Evolutionary conservation across 805 yeast species (phyloP), one percentile per base, ranked within the genome.

Genomic region (Blastobotrys chiropterorum): DNA sequence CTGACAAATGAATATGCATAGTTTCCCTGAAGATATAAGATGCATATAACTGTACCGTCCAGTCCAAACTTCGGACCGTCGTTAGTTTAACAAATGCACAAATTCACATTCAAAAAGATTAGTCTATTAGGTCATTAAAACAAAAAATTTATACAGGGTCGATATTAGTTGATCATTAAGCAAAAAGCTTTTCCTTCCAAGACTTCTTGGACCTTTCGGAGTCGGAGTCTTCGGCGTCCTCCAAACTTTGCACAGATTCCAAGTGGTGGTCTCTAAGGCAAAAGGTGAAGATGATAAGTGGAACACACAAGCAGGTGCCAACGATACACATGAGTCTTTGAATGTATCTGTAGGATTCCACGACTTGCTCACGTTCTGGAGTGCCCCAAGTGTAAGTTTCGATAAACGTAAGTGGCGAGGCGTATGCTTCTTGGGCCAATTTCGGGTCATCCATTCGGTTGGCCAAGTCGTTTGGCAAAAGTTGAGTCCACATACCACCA

Each of bases 401-500:
- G 47, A 77, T 71, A 57, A 79, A 82, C 0, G 72, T 65, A 56
- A 75, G 74, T 34, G 90, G 90, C 15, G 74, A 66, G 2, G 71
- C 72, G 59, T 81, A 82, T 13, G 81, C 83, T 6, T 63, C 42
- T 15, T 44, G 16, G 20, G 39, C 19, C 20, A 44, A n/a, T 19
- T 44, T 14, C 5, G 34, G 34, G 34, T 26, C 34, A 16, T 16
- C 20, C 14, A 43, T 16, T 17, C 46, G 46, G 46, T 69, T 65
- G 31, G 60, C 51, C 47, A 81, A 65, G 58, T 73, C 62, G 19
- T 62, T 60, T 62, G 80, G 84, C 59, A 85, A 69, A 15, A 72
- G 62, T 56, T 82, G 79, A 13, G 86, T 78, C 88, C 88, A 85
- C 43, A 84, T 73, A 30, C 88, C 87, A 57, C 88, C 89, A 17